These are phyloP conservation scores for Exophiala sp. DNA, from an alignment of 2,329 filamentous ascomycete species.

Conservation along the genomic window DNA sequence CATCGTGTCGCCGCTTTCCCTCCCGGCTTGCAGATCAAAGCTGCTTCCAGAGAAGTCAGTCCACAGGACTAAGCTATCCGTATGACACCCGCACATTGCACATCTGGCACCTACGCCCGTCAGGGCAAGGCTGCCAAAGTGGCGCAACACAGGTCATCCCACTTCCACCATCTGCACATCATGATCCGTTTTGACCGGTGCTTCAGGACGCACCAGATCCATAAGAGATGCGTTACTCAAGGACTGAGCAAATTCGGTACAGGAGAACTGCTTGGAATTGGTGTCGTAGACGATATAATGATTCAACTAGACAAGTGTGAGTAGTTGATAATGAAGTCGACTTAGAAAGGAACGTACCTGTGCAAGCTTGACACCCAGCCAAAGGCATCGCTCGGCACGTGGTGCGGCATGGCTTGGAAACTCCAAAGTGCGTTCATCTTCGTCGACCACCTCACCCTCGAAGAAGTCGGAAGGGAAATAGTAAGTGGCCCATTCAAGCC, in stretches of 20 bases:
- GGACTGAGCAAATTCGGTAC: conserved; percentile 28
- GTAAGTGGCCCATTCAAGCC: conserved; percentile 47
- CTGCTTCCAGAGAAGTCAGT: too few species aligned
- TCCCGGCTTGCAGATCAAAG: too few species aligned
- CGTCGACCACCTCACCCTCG: conserved; percentile 43
- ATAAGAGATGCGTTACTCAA: conserved; percentile 3
- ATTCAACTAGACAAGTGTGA: conserved; percentile 18
- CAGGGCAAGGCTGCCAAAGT: neutral
- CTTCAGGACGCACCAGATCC: conserved; percentile 15
- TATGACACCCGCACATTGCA: too few species aligned
- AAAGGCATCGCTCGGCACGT: conserved; percentile 49
- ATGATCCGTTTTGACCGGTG: neutral
- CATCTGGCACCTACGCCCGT: too few species aligned
- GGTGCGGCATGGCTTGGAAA: conserved; percentile 43
- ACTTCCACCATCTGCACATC: conserved; percentile 17
- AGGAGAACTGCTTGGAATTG: conserved; percentile 31
- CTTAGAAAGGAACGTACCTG: conserved; percentile 33
- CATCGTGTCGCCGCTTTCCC: too few species aligned
- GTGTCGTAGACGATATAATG: conserved; percentile 39
- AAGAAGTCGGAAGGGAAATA: conserved; percentile 52
- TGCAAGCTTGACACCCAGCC: conserved; percentile 42
- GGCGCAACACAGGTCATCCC: neutral
- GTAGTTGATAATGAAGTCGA: neutral
- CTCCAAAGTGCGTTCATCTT: conserved; percentile 51
- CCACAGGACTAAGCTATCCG: too few species aligned